Percentiles rank a stretch among this genome's conserved stretches.
phyloP scores from a whole-genome alignment of 306 rosid genomes.

The Calophaca sinica region DNA sequence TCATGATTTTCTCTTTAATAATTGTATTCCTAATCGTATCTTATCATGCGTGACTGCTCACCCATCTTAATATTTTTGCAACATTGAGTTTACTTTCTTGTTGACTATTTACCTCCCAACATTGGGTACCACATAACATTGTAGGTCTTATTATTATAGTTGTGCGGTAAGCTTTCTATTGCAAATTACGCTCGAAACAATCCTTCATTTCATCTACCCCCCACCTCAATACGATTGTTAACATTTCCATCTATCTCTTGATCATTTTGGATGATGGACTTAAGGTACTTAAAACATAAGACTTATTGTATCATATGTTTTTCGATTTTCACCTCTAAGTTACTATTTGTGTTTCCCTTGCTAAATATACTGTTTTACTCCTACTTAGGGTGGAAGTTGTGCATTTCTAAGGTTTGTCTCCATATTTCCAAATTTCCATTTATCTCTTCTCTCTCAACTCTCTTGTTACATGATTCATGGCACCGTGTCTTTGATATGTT shows the following conservation, averaged over 20 bases:
- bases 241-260: neutral
- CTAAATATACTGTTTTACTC: neutral
- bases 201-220: neutral
- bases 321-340: conserved; percentile 1
- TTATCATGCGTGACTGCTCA: no score
- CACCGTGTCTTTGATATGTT: no score
- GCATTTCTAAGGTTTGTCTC: neutral
- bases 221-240: neutral
- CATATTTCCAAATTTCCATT: neutral
- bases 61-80: no score
- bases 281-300: neutral
- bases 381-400: neutral
- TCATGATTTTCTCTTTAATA: neutral
- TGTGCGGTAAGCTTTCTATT: no score
- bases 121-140: no score
- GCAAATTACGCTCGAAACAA: neutral
- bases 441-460: neutral
- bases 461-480: neutral
- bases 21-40: neutral
- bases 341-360: neutral
- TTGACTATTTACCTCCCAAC: no score
- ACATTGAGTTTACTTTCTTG: no score
- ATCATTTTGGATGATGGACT: conserved; percentile 1
- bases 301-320: neutral
- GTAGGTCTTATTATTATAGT: no score